Evolutionary conservation across 768 basidiomycete genomes (phyloP), one percentile per base, ranked within the genome.

Genomic region (Exidia glandulosa): DNA sequence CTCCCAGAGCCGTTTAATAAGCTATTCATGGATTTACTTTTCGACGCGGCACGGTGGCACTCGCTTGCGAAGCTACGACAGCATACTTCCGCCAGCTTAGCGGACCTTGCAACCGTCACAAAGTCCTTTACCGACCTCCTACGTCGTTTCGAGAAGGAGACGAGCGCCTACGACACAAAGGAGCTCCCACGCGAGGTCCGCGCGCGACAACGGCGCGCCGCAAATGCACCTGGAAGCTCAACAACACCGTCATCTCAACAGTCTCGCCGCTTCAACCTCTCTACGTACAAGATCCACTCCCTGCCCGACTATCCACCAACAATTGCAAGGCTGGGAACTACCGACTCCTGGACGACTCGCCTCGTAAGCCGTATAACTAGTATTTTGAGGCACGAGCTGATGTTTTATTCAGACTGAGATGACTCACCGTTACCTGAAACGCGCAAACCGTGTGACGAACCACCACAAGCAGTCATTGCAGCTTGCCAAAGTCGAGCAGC

Each of bases 261-360:
- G 41, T 5, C 16, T 5, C 41, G 41, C 16, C 41, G 16, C 0
- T 72, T 76, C 59, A 77, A 71, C 58, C 55, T 76, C 0, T 10
- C 30, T 0, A 75, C 70, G 1, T 70, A 69, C 57, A 78, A 77
- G 59, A 3, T 70, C 0, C 77, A 77, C 59, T 62, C 68, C 0
- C 63, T 77, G 0, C 74, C 73, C 0, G 67, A 78, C 48, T 76
- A 76, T 34, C 57, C 47, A 0, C 3, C 19, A 0, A 63, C 63
- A 0, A 75, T 77, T 9, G n/a, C 37, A 1, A 9, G 25, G 1
- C 66, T 69, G 29, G 75, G 77, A 0, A 74, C 74, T 0, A 72
- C 71, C 0, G 75, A 77, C 37, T 70, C 69, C 0, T 75, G 41
- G 41, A 45, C 41, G 3, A 19, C 41, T 13, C 41, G 41, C 9